Evolutionary conservation across 257 asterid genomes (phyloP).

Genomic region (Solanum lycopersicoides): DNA sequence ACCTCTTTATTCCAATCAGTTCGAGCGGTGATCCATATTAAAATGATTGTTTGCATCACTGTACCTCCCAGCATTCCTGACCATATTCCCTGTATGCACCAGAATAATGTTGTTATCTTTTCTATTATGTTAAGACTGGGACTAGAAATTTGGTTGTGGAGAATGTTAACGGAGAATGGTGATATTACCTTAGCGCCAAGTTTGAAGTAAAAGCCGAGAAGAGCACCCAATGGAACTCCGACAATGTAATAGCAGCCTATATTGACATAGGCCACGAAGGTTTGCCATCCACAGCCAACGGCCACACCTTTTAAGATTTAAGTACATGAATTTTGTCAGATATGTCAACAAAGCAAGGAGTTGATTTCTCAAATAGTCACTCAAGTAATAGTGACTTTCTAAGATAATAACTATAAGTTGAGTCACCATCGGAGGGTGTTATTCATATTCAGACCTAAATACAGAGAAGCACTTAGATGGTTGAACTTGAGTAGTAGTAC

Average conservation of each 20-base stretch:
- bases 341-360: background rate
- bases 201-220: slow-evolving; percentile 15
- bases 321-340: background rate
- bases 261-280: slow-evolving; percentile 27
- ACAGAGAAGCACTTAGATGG: background rate
- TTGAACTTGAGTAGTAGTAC: background rate
- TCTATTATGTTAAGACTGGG: background rate
- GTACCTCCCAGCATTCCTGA: slow-evolving; percentile 61
- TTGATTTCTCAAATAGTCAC: background rate
- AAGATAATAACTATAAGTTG: background rate
- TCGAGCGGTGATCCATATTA: slow-evolving; percentile 44
- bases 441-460: background rate
- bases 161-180: background rate
- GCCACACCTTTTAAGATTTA: slow-evolving; percentile 17
- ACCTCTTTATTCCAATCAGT: slow-evolving; percentile 67
- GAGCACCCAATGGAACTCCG: slow-evolving; percentile 19
- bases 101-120: background rate
- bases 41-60: slow-evolving; percentile 45
- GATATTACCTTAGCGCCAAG: slow-evolving; percentile 19
- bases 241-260: slow-evolving; percentile 24
- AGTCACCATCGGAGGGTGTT: background rate
- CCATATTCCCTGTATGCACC: slow-evolving; percentile 51
- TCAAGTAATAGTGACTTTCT: background rate
- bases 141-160: background rate
- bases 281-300: slow-evolving; percentile 35